These are phyloP conservation scores for Debaryomyces psychrophilus DNA, from an alignment of 1,139 yeast genomes.

Conservation along the genomic window DNA sequence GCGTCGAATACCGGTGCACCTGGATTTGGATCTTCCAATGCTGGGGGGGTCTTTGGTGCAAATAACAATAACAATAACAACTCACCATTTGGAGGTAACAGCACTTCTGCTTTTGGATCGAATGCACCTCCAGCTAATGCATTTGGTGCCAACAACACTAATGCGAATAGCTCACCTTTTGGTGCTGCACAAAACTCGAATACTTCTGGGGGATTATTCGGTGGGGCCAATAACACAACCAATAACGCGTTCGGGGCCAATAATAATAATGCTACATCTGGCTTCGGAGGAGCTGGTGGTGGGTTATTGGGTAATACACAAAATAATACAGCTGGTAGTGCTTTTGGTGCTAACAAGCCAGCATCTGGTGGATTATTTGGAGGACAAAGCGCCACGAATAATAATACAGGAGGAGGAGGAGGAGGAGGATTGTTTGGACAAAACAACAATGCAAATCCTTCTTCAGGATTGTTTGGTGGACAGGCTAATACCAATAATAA, in stretches of 20 bases:
- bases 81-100: constrained; percentile 12
- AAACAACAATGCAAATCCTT: constrained; percentile 11
- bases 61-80: constrained; percentile 6
- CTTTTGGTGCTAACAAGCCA: constrained; percentile 17
- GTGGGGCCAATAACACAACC: constrained; percentile 13
- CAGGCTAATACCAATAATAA: constrained; percentile 17
- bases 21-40: constrained; percentile 22
- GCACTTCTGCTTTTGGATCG: constrained; percentile 28
- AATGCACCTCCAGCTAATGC: constrained; percentile 4
- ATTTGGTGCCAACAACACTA: constrained; percentile 23
- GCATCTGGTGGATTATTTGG: constrained; percentile 22
- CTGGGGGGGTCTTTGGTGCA: constrained; percentile 21
- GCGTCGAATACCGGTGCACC: constrained; percentile 23
- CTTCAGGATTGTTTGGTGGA: constrained; percentile 23
- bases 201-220: constrained; percentile 17
- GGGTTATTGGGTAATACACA: constrained; percentile 18
- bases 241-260: constrained; percentile 16
- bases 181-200: constrained; percentile 18
- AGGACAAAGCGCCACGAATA: constrained; percentile 6
- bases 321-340: constrained; percentile 5
- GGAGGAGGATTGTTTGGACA: constrained; percentile 11
- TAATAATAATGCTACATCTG: constrained; percentile 11
- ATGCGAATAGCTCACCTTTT: constrained; percentile 20
- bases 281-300: constrained; percentile 22
- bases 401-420: constrained; percentile 10